Percentiles rank a stretch among this genome's conserved stretches.
Conservation (phyloP, 78 protist genomes). For the Dictyostelium capitatum region DNA sequence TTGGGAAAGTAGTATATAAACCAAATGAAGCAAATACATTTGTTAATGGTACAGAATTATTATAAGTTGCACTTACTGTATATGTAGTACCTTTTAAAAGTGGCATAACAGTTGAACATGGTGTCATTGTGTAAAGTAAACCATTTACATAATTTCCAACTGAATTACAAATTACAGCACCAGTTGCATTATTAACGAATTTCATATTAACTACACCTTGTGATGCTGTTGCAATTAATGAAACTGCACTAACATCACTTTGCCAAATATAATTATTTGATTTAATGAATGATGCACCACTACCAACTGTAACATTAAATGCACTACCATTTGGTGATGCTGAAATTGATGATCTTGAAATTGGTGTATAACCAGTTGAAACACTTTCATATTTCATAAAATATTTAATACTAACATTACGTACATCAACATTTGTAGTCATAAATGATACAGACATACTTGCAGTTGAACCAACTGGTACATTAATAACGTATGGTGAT, state of each 20-base stretch:
- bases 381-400: conserved; percentile 22
- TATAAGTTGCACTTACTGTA: conserved; percentile 9
- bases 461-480: neutral
- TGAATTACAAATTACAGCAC: conserved; percentile 37
- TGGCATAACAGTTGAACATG: neutral
- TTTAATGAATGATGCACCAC: neutral
- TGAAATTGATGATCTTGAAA: conserved; percentile 22
- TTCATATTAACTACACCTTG: conserved; percentile 35
- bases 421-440: neutral
- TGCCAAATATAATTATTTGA: conserved; percentile 37
- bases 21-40: conserved; percentile 24
- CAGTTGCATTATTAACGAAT: conserved; percentile 55
- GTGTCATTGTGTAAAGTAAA: conserved; percentile 7
- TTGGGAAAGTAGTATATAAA: conserved; percentile 6
- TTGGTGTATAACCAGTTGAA: conserved; percentile 31
- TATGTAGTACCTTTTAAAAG: conserved; percentile 32
- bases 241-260: conserved; percentile 21
- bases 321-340: conserved; percentile 30
- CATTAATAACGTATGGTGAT: conserved; percentile 39
- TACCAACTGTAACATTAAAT: conserved; percentile 35
- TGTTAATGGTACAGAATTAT: neutral
- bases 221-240: conserved; percentile 42
- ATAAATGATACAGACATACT: neutral
- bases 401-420: conserved; percentile 19
- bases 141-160: neutral